These are phyloP conservation scores for Yamadazyma sp. DNA, from an alignment of 1,139 yeast species.

Conservation along the genomic window DNA sequence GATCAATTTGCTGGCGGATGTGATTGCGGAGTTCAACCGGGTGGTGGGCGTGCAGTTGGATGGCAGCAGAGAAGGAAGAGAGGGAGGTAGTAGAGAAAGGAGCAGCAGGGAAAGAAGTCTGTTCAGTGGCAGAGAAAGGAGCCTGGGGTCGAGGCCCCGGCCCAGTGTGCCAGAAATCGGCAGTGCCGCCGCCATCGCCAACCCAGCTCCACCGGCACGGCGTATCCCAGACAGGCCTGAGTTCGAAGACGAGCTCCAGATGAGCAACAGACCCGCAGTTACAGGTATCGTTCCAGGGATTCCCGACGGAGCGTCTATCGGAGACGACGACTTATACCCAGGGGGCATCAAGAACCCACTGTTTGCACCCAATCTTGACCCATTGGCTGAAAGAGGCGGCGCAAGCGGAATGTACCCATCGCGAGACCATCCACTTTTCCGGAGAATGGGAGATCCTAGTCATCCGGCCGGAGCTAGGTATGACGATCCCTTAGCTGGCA, in stretches of 20 bases:
- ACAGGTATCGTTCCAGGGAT: conserved; percentile 13
- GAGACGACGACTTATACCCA: conserved; percentile 54
- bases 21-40: conserved; percentile 24
- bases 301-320: conserved; percentile 24
- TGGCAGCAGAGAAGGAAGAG: neutral
- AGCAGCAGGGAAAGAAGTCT: conserved; percentile 3
- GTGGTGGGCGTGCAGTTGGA: conserved; percentile 10
- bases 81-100: conserved; percentile 4
- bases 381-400: conserved; percentile 11
- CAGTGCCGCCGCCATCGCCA: no score
- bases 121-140: neutral
- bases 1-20: conserved; percentile 22
- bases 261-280: conserved; percentile 18
- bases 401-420: conserved; percentile 49
- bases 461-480: conserved; percentile 52
- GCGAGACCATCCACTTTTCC: conserved; percentile 49
- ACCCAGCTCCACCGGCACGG: conserved; percentile 5
- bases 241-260: conserved; percentile 59
- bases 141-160: no score
- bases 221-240: conserved; percentile 45
- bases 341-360: conserved; percentile 42
- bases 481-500: conserved; percentile 49
- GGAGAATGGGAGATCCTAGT: conserved; percentile 20
- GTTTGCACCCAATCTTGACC: conserved; percentile 17
- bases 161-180: no score